A percentile compares a stretch with the other conserved stretches of the same genome.
Evolutionary conservation across 2,329 filamentous ascomycete genomes (phyloP).

Genomic region (Cordyceps pruinosa): DNA sequence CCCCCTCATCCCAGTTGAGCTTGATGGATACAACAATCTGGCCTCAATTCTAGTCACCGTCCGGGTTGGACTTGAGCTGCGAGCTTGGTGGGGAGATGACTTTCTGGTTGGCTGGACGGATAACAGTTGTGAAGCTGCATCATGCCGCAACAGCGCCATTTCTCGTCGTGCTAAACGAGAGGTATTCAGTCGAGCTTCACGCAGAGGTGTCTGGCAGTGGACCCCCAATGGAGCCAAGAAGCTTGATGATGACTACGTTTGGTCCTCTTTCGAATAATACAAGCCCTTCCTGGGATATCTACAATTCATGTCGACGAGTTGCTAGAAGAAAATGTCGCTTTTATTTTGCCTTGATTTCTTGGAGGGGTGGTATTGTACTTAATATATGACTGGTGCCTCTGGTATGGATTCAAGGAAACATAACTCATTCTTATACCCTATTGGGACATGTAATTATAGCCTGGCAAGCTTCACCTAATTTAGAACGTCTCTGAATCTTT

Average conservation of each 20-base stretch:
- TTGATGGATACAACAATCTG: slow-evolving; percentile 32
- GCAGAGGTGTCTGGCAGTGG: slow-evolving; percentile 30
- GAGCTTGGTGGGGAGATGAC: slow-evolving; percentile 37
- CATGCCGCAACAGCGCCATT: slow-evolving; percentile 25
- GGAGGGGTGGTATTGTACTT: slow-evolving; percentile 10
- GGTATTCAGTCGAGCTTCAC: slow-evolving; percentile 24
- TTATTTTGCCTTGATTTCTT: slow-evolving; percentile 13
- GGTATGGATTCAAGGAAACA: neutral
- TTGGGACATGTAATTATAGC: neutral
- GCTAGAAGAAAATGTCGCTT: slow-evolving; percentile 10
- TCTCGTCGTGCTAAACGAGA: slow-evolving; percentile 26
- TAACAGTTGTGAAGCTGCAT: slow-evolving; percentile 32
- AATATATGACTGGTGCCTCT: slow-evolving; percentile 2
- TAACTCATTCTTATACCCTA: neutral
- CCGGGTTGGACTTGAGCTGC: slow-evolving; percentile 30
- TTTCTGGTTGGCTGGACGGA: slow-evolving; percentile 35
- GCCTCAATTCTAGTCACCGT: slow-evolving; percentile 33
- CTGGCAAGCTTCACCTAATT: neutral
- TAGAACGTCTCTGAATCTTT: neutral
- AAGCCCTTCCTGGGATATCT: slow-evolving; percentile 1
- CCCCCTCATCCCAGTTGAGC: slow-evolving; percentile 27
- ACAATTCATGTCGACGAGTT: slow-evolving; percentile 7
- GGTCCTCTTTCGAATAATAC: slow-evolving; percentile 12
- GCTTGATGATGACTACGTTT: slow-evolving; percentile 26
- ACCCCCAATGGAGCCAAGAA: slow-evolving; percentile 25